Percentiles rank a stretch among this genome's conserved stretches.
phyloP scores from a whole-genome alignment of 2,329 filamentous ascomycete genomes.

The Passalora sequoiae region DNA sequence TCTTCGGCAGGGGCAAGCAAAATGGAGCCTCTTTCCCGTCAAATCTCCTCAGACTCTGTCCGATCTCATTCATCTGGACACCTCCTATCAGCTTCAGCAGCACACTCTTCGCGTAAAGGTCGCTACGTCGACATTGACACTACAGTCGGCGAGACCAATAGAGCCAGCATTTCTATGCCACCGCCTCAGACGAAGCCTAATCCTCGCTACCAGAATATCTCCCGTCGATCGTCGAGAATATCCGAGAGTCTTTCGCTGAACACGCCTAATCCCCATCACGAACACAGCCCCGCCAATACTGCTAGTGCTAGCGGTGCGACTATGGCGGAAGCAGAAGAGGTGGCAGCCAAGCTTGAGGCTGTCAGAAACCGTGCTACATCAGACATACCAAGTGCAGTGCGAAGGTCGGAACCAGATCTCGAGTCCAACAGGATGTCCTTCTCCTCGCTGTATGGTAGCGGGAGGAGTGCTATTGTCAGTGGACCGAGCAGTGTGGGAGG shows the following conservation, averaged over 20 bases:
- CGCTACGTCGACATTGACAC: slow-evolving; percentile 57
- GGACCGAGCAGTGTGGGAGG: slow-evolving; percentile 42
- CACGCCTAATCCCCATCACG: slow-evolving; percentile 8
- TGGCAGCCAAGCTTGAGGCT: slow-evolving; percentile 10
- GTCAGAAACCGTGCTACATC: slow-evolving; percentile 14
- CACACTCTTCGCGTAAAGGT: slow-evolving; percentile 46
- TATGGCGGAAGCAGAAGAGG: slow-evolving; percentile 16
- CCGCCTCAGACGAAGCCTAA: slow-evolving; percentile 37
- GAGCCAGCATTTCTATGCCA: slow-evolving; percentile 61
- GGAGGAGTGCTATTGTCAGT: slow-evolving; percentile 47
- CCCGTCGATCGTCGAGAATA: slow-evolving; percentile 17
- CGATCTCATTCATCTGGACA: slow-evolving; percentile 31
- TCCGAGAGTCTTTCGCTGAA: slow-evolving; percentile 4
- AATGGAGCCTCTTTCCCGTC: slow-evolving; percentile 24
- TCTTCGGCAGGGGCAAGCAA: slow-evolving; percentile 1
- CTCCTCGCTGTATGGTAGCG: slow-evolving; percentile 67
- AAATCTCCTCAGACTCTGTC: slow-evolving; percentile 31
- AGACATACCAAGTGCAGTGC: slow-evolving; percentile 16
- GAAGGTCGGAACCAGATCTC: slow-evolving; percentile 28
- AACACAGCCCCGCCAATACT: slow-evolving; percentile 1
- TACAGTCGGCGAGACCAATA: slow-evolving; percentile 53
- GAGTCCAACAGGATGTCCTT: slow-evolving; percentile 64
- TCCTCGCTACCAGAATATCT: slow-evolving; percentile 21
- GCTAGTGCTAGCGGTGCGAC: slow-evolving; percentile 2
- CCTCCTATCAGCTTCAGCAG: slow-evolving; percentile 47